Evolutionary conservation across 225 moss, liverwort and hornwort genomes (phyloP), one percentile per base, ranked within the genome.

Genomic region (Ulota crispa): DNA sequence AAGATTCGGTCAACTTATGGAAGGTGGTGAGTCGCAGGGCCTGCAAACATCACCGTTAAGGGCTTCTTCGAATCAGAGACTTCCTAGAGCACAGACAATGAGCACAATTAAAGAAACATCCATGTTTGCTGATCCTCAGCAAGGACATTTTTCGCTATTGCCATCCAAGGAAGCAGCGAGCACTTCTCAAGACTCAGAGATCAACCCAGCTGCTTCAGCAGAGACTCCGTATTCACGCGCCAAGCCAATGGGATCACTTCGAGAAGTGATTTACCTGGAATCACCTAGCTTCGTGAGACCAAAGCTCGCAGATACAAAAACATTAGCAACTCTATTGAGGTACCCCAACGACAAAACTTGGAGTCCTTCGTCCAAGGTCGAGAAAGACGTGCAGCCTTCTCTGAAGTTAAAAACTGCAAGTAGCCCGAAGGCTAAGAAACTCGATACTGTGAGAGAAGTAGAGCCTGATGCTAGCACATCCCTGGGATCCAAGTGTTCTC

Each of bases 251-350:
- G 82, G 84, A 20, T 71, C 80, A 53, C 82, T 86, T 9, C 68
- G 86, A 84, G 88, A 90, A 80, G 90, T 90, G 57, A 81, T 87
- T 14, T 87, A 90, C 69, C 79, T 90, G 61, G 90, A 87, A 71
- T 85, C 88, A 14, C 84, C 88, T 23, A 84, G 75, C 84, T 90
- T 88, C 59, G 80, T 70, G 37, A 82, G 80, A 80, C 79, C 88
- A 24, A 82, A 65, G 71, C 72, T 77, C 27, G 24, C 76, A 57
- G 82, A 80, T 8, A 55, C 82, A 18, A 90, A 65, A 77, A 67
- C 86, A 64, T 41, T 86, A 31, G 69, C 77, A 57, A 73, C 78
- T 65, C 70, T 86, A 10, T 68, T 86, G 74, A 80, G 70, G 18
- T 80, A 86, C 43, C 57, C 79, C 30, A 78, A 75, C 34, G 78